Evolutionary conservation across 495 filamentous ascomycete genomes (phyloP).

Genomic region (Penicillium longicatenatum): DNA sequence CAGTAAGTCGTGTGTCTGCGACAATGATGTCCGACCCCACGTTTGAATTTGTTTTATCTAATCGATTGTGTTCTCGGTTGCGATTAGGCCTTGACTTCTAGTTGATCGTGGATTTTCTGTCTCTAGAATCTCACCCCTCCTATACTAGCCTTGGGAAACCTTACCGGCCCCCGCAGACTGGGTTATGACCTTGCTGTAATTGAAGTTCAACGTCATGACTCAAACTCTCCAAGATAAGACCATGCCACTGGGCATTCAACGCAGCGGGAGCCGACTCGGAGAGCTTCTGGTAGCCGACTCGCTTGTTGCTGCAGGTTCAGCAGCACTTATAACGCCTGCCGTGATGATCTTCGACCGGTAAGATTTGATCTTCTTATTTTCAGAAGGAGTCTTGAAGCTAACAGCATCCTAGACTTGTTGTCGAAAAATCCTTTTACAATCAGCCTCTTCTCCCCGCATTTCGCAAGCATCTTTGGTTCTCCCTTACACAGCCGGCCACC

Average conservation of each 20-base stretch:
- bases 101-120: slow-evolving; percentile 2
- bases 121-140: slow-evolving; percentile 1
- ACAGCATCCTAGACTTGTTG: slow-evolving; percentile 49
- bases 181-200: slow-evolving; percentile 11
- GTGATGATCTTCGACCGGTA: slow-evolving; percentile 47
- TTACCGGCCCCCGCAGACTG: slow-evolving; percentile 1
- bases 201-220: slow-evolving; percentile 19
- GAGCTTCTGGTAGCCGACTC: slow-evolving; percentile 38
- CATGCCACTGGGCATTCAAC: slow-evolving; percentile 31
- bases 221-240: slow-evolving; percentile 29
- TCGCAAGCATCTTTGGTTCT: slow-evolving; percentile 56
- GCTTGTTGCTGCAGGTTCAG: slow-evolving; percentile 40
- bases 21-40: slow-evolving; percentile 23
- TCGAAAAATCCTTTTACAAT: slow-evolving; percentile 85
- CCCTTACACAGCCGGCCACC: slow-evolving; percentile 65
- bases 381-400: neutral
- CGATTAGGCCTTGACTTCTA: slow-evolving; percentile 4
- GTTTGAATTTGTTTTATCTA: slow-evolving; percentile 24
- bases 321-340: slow-evolving; percentile 40
- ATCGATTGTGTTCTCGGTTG: slow-evolving; percentile 7
- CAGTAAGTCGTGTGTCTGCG: slow-evolving; percentile 24
- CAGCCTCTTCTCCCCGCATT: slow-evolving; percentile 66
- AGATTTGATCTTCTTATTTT: neutral
- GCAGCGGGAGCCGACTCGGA: slow-evolving; percentile 32
- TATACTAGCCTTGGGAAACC: neutral